Evolutionary conservation across 2,329 filamentous ascomycete genomes (phyloP), one percentile per base, ranked within the genome.

Genomic region (Ascocoryne sarcoides): DNA sequence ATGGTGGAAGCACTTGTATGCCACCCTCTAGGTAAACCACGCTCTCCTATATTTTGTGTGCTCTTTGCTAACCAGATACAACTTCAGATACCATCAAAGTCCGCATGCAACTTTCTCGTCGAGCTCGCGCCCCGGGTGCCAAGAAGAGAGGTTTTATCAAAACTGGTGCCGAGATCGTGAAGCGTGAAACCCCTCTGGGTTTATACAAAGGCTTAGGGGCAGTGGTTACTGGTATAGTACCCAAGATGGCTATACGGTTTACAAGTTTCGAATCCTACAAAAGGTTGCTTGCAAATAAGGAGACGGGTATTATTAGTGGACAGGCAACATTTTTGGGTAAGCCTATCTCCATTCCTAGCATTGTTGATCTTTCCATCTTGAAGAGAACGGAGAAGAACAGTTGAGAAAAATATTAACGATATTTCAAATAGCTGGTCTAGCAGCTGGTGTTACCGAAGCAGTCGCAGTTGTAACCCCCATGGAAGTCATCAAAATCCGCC

Each of bases 221-320:
- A 40, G 92, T 98, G 31, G 64, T 96, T 44, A 95, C 89, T 17
- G 92, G 92, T 52, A 98, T 98, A 62, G 79, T 98, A 16, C 92
- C 92, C 40, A 98, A 98, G 68, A 98, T 98, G 92, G 92, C 92
- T 46, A 98, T 96, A 62, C 85, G 92, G 29, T 98, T 98, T 68
- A 95, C 90, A 35, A 94, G 86, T 40, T 98, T 96, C 65, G 92
- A 96, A 65, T 79, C 76, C 61, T 98, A 96, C 67, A 96, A 96
- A 75, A 79, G 87, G 60, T 47, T 83, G 46, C 71, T 95, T 17
- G 79, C 85, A 32, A 72, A 86, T 62, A 66, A 75, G 50, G 59
- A 77, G 42, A 78, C 79, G 2, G 84, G 86, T 32, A 58, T 62
- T 20, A 74, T 95, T 35, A 78, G 76, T 20, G 82, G 84, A 35